Percentiles rank a stretch among this genome's conserved stretches.
Conservation (phyloP, 148 eudicot genomes). For the Amaranthus hypochondriacus region DNA sequence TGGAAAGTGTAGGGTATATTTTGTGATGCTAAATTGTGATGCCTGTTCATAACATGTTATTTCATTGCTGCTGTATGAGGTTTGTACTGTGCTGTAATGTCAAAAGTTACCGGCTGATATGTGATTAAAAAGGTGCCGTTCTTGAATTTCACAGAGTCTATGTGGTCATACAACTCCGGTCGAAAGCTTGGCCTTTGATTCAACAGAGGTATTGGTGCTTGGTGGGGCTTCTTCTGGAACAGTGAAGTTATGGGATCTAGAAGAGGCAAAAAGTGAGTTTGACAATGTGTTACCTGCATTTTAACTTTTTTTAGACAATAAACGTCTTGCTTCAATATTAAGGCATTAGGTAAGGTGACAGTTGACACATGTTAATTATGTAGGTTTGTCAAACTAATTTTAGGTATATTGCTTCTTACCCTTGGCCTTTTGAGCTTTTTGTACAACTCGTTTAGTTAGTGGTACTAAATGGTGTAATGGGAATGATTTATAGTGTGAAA, state of each 20-base stretch:
- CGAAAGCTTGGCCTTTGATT: constrained; percentile 78
- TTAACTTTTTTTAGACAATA: background rate
- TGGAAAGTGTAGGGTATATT: background rate
- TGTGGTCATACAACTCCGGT: constrained; percentile 90
- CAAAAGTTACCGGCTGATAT: background rate
- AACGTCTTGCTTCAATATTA: background rate
- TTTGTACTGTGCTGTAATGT: background rate
- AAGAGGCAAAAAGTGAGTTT: constrained; percentile 84
- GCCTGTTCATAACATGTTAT: background rate
- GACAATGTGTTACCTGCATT: constrained; percentile 12
- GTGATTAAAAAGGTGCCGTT: constrained; percentile 11
- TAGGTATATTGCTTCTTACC: background rate
- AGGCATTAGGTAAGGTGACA: background rate
- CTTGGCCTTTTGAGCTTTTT: background rate
- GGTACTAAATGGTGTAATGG: too few relatives aligned
- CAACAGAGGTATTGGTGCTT: constrained; percentile 65
- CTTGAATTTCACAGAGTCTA: constrained; percentile 57
- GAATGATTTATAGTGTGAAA: too few relatives aligned
- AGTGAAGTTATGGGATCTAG: constrained; percentile 85
- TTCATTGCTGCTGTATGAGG: background rate
- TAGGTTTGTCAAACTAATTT: too few relatives aligned
- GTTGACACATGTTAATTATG: background rate
- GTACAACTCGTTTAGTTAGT: too few relatives aligned
- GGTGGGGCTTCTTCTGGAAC: constrained; percentile 95
- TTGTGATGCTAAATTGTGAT: background rate